These are phyloP conservation scores for Daldinia sp. DNA, from an alignment of 2,329 filamentous ascomycete species.

Conservation along the genomic window DNA sequence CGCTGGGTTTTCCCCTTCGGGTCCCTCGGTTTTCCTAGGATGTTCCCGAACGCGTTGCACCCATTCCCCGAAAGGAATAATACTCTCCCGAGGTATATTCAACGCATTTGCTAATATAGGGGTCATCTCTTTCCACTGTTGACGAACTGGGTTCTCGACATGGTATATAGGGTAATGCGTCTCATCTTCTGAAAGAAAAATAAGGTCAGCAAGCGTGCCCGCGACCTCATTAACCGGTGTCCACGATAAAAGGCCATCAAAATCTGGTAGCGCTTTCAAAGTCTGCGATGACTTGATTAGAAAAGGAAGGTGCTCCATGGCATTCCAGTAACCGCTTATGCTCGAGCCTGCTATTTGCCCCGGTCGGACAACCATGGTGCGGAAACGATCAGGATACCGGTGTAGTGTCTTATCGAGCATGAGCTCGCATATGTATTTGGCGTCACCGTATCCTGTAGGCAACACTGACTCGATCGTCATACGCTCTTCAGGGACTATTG, in stretches of 20 bases:
- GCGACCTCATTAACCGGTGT: conserved; percentile 58
- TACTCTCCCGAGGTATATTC: conserved; percentile 35
- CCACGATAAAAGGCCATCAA: conserved; percentile 59
- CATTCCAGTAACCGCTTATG: conserved; percentile 66
- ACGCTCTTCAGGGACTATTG: conserved; percentile 58
- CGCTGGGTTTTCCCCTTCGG: conserved; percentile 48
- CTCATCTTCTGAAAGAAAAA: conserved; percentile 31
- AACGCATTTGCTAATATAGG: conserved; percentile 42
- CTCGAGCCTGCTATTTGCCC: conserved; percentile 67
- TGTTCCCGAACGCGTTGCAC: conserved; percentile 44
- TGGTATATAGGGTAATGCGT: conserved; percentile 46
- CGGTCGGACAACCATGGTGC: conserved; percentile 57
- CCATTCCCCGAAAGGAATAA: conserved; percentile 50
- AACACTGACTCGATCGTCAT: conserved; percentile 56
- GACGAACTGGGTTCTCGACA: conserved; percentile 50
- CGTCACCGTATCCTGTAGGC: conserved; percentile 64
- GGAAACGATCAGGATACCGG: conserved; percentile 57
- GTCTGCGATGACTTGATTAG: conserved; percentile 64
- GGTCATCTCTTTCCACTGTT: conserved; percentile 48
- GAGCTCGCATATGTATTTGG: conserved; percentile 63
- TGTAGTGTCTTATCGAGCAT: conserved; percentile 63
- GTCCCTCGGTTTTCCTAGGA: conserved; percentile 33
- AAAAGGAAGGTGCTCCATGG: conserved; percentile 63
- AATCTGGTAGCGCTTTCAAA: conserved; percentile 56
- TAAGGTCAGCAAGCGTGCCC: conserved; percentile 46